Evolutionary conservation across 495 filamentous ascomycete genomes (phyloP), one percentile per base, ranked within the genome.

Genomic region (Elasticomyces elasticus): DNA sequence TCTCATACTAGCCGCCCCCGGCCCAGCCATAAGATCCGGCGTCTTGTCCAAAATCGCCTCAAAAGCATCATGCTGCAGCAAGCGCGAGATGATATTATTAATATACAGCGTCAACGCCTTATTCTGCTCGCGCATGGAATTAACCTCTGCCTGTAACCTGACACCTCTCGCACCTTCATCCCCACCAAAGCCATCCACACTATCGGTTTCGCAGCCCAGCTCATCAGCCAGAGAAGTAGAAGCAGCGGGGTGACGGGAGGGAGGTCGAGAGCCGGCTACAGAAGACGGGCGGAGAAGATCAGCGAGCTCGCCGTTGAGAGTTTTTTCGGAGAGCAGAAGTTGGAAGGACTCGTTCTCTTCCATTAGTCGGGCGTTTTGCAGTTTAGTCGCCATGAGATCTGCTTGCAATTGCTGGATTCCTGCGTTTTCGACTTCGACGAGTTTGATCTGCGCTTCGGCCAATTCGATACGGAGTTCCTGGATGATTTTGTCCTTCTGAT

Each of bases 271-370:
- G 28, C 58, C 61, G 25, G 27, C 28, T 15, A 46, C 43, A 5
- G 50, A 52, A 13, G 54, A 24, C 2, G 22, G 54, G 67, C 63
- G 73, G 79, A 94, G 83, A 67, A 91, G 88, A 58, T 95, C 87
- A 51, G 48, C 33, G 63, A 95, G 94, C 61, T 96, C 91, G 24
- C 92, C 92, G 58, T 94, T 94, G 35, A 98, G 76, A 0, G 92
- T 96, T 72, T 88, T 86, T 62, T 96, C 89, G 58, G 85, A 86
- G 1, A 97, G 81, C 1, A 98, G 80, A 19, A 98, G 77, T 65
- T 98, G 92, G 65, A 92, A 98, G 66, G 88, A 94, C 66, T 98
- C 92, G 62, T 96, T 96, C 67, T 98, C 92, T 70, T 98, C 92
- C 87, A 95, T 92, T 50, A 98, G 69, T 31, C 90, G 80, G 30